Evolutionary conservation across 192 early-diverging fungal genomes (phyloP), one percentile per base, ranked within the genome.

Genomic region (Pilaira anomala): DNA sequence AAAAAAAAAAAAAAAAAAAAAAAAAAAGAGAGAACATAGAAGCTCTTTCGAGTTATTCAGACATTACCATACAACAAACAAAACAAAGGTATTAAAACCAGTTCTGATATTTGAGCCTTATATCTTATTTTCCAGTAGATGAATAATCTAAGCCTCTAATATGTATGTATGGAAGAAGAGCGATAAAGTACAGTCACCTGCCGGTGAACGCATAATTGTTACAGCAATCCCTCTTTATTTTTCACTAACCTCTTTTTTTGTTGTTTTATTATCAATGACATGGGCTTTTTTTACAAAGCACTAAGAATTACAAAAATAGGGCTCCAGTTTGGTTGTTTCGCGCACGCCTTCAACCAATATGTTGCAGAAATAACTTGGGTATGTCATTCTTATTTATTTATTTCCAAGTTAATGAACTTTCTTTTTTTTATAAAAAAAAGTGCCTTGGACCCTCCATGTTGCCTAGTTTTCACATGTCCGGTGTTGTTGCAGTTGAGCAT

Each of bases 401-500:
- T 22, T 49, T 2, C 7, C 25, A 52, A 24, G 45, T 49, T 8
- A 39, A 24, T 26, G 21, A 26, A 68, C 16, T 53, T 5, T 26
- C n/a, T 21, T 33, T 25, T 33, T 49, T 44, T 22, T 21, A 49
- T 13, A 65, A 66, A 56, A 49, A 65, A 18, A 57, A 86, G 86
- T 88, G 85, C 62, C 77, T 87, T 33, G 94, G 94, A 1, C 92
- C 93, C 12, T 93, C 91, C 28, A 97, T 97, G 94, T 79, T 94
- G 18, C 95, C 95, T 2, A 94, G 90, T 19, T 82, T 95, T 44
- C 93, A 92, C 72, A 80, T 91, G 73, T 65, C 76, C 2, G 93
- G 93, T 29, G 44, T 90, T 42, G 84, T 95, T 16, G 65, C 83
- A 19, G 70, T 91, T 46, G 93, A 93, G 54, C 82, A 84, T 59